Base-by-base conservation (phyloP, 2,329 filamentous ascomycete species). In the Akanthomyces dipterigenus region DNA sequence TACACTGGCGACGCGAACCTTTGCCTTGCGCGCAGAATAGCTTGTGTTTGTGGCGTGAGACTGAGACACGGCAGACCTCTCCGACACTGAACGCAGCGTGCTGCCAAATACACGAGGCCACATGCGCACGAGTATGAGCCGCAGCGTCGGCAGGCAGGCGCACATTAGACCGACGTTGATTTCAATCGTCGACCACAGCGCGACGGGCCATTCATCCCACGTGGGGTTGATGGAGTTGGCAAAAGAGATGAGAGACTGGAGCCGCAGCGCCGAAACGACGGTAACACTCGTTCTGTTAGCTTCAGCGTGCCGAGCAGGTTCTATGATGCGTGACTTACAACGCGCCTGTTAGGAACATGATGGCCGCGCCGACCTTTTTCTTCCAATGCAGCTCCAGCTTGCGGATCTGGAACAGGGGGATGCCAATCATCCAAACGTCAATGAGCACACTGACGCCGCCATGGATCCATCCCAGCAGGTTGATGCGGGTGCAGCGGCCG, bases 321-420 rank as follows among this genome's bases (percentile, higher is more conserved):
- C 18, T 3, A 36, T 3, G 22, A 45, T 24, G 11, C 16, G 20
- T 48, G 28, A 71, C 75, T 68, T 66, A 76, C 75, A 80, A 78
- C 14, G 73, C 69, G 7, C 81, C 80, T 9, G 82, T 74, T 16
- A 73, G 72, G 62, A 84, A 82, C 79, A 83, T 82, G 62, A 80
- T 63, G 6, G 71, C 71, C 3, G 82, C 75, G 20, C 78, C 74
- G 26, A 78, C 49, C 69, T 81, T 83, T 70, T 79, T 81, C 66
- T 75, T 78, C 71, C 74, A 78, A 56, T 76, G 74, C 38, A 82
- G 63, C 5, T 77, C 74, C 3, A 83, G 71, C 0, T 69, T 61
- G 26, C 70, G 68, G 2, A 84, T 66, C 59, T 80, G 75, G 24
- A 73, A 76, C 4, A 83, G 67, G 0, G 83, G 82, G 6, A 86